These are phyloP conservation scores for Zangia roseola DNA, from an alignment of 768 basidiomycete genomes.

Conservation along the genomic window DNA sequence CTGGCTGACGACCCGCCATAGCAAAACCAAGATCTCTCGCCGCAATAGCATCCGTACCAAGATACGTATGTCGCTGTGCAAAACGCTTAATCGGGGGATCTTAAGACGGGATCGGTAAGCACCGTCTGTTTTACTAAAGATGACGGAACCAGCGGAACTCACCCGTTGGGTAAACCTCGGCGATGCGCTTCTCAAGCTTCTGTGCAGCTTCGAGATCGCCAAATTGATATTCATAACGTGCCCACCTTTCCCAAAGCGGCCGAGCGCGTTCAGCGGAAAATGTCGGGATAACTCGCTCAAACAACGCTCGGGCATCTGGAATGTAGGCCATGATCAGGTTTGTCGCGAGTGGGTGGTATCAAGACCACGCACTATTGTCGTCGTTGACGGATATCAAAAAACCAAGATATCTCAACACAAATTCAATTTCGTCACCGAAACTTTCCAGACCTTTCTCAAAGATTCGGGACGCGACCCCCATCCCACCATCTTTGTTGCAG, in stretches of 20 bases:
- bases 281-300: slow-evolving; percentile 81
- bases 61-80: slow-evolving; percentile 72
- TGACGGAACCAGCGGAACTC: slow-evolving; percentile 18
- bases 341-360: not conserved
- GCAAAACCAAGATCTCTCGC: slow-evolving; percentile 85
- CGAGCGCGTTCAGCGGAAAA: slow-evolving; percentile 79
- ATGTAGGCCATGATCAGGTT: slow-evolving; percentile 3
- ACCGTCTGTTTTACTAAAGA: not conserved
- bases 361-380: slow-evolving; percentile 73
- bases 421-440: slow-evolving; percentile 81
- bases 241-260: slow-evolving; percentile 95
- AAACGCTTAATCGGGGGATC: slow-evolving; percentile 91
- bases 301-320: slow-evolving; percentile 91
- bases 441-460: slow-evolving; percentile 90
- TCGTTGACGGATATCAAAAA: slow-evolving; percentile 96
- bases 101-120: slow-evolving; percentile 30
- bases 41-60: slow-evolving; percentile 85
- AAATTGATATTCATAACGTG: slow-evolving; percentile 91
- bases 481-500: slow-evolving; percentile 69
- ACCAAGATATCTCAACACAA: slow-evolving; percentile 83
- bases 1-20: slow-evolving; percentile 36
- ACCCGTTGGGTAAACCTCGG: slow-evolving; percentile 88
- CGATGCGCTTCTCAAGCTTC: slow-evolving; percentile 86
- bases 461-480: slow-evolving; percentile 80
- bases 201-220: slow-evolving; percentile 87